Percentiles rank a stretch among this genome's conserved stretches.
Evolutionary conservation across 2,329 filamentous ascomycete genomes (phyloP).

Genomic region (Fusarium tjaetaba): DNA sequence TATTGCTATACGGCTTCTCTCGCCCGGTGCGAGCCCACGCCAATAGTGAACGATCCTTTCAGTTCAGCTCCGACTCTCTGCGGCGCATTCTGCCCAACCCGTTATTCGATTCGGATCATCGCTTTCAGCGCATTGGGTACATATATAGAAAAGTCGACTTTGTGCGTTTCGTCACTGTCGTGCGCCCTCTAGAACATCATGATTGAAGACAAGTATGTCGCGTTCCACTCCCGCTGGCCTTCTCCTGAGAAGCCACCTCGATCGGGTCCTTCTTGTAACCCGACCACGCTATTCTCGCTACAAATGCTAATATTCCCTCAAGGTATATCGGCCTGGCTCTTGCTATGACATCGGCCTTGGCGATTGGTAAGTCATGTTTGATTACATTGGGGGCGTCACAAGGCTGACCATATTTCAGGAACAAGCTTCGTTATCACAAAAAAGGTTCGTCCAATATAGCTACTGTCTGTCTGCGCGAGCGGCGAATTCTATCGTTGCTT

Average conservation of each 20-base stretch:
- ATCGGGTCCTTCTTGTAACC: conserved; percentile 4
- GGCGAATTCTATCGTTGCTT: neutral
- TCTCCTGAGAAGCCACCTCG: conserved; percentile 8
- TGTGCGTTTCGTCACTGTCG: conserved; percentile 31
- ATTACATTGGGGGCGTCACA: neutral
- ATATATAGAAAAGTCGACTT: neutral
- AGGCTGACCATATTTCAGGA: conserved; percentile 61
- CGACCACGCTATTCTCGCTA: neutral
- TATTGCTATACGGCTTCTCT: conserved; percentile 28
- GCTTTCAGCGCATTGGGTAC: conserved; percentile 22
- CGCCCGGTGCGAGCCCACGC: conserved; percentile 41
- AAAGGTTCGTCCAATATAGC: conserved; percentile 69
- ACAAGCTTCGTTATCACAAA: conserved; percentile 99
- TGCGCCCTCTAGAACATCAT: conserved; percentile 41
- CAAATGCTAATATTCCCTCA: conserved; percentile 30
- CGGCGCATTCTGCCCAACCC: conserved; percentile 17
- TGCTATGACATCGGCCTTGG: conserved; percentile 78
- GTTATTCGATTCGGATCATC: neutral
- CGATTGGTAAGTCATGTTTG: conserved; percentile 70
- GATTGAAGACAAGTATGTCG: conserved; percentile 54
- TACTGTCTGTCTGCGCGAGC: neutral
- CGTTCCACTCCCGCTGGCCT: conserved; percentile 2
- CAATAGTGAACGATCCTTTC: conserved; percentile 22
- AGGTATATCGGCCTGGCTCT: conserved; percentile 82
- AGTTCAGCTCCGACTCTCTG: neutral